A percentile compares a stretch with the other conserved stretches of the same genome.
Conservation (phyloP, 2,329 filamentous ascomycete genomes). For the Zymoseptoria tritici region DNA sequence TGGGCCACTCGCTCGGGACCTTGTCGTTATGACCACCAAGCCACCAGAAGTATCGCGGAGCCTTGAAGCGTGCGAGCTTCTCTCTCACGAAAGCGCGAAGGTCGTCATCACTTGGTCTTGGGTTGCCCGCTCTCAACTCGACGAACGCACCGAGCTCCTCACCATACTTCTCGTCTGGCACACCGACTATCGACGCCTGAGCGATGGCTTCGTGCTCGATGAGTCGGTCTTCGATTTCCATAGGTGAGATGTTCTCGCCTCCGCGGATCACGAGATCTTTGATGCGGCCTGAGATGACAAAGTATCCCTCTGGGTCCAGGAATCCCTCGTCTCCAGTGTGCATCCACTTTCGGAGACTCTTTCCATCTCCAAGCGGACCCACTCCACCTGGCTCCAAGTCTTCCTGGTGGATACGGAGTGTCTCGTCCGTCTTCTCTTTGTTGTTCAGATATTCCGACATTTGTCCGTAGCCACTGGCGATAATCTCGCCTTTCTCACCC, state of each 20-base stretch:
- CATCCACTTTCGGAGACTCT: slow-evolving; percentile 47
- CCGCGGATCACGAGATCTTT: slow-evolving; percentile 36
- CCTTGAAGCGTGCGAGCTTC: slow-evolving; percentile 22
- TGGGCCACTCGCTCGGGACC: slow-evolving; percentile 19
- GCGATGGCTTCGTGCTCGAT: slow-evolving; percentile 20
- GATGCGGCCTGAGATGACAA: slow-evolving; percentile 30
- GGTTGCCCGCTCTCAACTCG: slow-evolving; percentile 20
- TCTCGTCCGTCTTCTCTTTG: slow-evolving; percentile 64
- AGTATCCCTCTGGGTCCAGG: slow-evolving; percentile 39
- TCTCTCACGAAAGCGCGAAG: slow-evolving; percentile 13
- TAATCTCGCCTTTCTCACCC: slow-evolving; percentile 64
- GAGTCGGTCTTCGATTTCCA: slow-evolving; percentile 25
- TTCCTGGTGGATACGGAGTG: slow-evolving; percentile 40
- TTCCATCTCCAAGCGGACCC: slow-evolving; percentile 16
- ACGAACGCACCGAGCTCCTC: slow-evolving; percentile 27
- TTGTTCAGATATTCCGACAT: slow-evolving; percentile 61
- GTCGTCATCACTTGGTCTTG: slow-evolving; percentile 16
- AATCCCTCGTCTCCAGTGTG: slow-evolving; percentile 55
- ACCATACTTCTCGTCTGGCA: slow-evolving; percentile 23
- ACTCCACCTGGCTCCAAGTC: slow-evolving; percentile 21
- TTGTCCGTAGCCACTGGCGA: slow-evolving; percentile 69
- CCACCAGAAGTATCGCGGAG: slow-evolving; percentile 22
- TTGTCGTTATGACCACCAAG: slow-evolving; percentile 13
- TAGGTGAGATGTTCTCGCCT: slow-evolving; percentile 56
- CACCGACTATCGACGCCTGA: slow-evolving; percentile 21